Evolutionary conservation across 208 protist species (phyloP), one percentile per base, ranked within the genome.

Genomic region (Lotmaria passim): DNA sequence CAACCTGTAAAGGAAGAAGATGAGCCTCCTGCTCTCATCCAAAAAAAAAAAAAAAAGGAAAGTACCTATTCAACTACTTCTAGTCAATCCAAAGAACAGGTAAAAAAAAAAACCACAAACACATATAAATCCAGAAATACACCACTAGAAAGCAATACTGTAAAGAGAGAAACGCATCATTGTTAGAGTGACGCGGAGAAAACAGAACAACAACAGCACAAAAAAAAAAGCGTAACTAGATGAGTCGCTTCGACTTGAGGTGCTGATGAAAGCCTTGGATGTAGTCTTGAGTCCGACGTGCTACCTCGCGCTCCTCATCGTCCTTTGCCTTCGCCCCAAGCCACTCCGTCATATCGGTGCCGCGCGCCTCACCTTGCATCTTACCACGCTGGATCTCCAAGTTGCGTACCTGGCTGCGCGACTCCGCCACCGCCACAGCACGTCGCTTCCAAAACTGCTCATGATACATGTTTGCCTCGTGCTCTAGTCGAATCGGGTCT

Each of bases 291-390:
- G 91, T 96, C 12, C 91, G 82, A 4, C 88, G 81, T 19, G 91
- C 87, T 34, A 96, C 86, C 60, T 96, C 86, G 14, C 88, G 86
- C 69, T 96, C 91, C 76, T 96, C 87, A 56, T 93, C 85, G 43
- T 96, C 91, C 74, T 96, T 96, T 41, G 72, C 85, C 73, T 96
- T 96, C 41, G 91, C 91, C 1, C 87, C 87, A 1, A 96, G 66
- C 91, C 91, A 96, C 79, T 96, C 91, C 48, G 91, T 94, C 87
- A 96, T 93, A 62, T 96, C 91, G 19, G 91, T 96, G 7, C 91
- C 91, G 31, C 87, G 82, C 1, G 88, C 88, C 55, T 86, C 63
- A 7, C 87, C 87, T 59, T 94, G 87, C 63, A 94, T 55, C 47
- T 83, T 78, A 23, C 88, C 91, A 5, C 83, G 80, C 61, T 85